phyloP scores from a whole-genome alignment of 2,329 filamentous ascomycete genomes.

The Fusarium pseudocircinatum region DNA sequence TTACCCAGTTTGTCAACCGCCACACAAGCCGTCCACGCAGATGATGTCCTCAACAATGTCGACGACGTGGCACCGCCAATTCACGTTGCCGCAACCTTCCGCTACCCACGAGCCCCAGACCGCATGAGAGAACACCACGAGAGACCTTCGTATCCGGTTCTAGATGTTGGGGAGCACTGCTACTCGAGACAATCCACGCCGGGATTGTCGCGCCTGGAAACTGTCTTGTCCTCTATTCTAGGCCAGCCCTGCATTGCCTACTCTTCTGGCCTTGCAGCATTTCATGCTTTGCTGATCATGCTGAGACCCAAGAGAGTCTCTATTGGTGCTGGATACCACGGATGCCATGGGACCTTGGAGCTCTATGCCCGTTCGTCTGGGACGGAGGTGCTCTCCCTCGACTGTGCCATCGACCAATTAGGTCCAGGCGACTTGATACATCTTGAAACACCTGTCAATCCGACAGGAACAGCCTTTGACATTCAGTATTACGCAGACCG shows the following conservation, averaged over 20 bases:
- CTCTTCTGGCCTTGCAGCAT: slow-evolving; percentile 83
- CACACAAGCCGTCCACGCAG: neutral
- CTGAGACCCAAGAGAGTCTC: slow-evolving; percentile 84
- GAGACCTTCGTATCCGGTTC: neutral
- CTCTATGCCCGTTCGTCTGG: slow-evolving; percentile 80
- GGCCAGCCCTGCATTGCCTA: slow-evolving; percentile 78
- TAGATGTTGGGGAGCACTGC: slow-evolving; percentile 60
- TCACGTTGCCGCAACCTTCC: neutral
- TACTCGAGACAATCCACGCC: slow-evolving; percentile 85
- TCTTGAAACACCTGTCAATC: slow-evolving; percentile 93
- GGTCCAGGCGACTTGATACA: slow-evolving; percentile 84
- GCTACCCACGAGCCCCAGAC: neutral
- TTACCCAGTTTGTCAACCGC: neutral
- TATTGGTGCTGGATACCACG: slow-evolving; percentile 89
- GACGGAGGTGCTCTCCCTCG: slow-evolving; percentile 75
- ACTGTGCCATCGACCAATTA: slow-evolving; percentile 72
- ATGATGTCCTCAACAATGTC: neutral
- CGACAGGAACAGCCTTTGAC: slow-evolving; percentile 80
- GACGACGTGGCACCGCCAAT: neutral
- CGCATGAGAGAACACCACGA: neutral
- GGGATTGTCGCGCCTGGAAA: slow-evolving; percentile 84
- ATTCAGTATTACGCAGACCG: slow-evolving; percentile 75
- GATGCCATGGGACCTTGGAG: slow-evolving; percentile 84
- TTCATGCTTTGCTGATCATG: slow-evolving; percentile 86
- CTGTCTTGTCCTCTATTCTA: slow-evolving; percentile 80